Evolutionary conservation across 768 basidiomycete genomes (phyloP).

Genomic region (Pleurotus sapidus): DNA sequence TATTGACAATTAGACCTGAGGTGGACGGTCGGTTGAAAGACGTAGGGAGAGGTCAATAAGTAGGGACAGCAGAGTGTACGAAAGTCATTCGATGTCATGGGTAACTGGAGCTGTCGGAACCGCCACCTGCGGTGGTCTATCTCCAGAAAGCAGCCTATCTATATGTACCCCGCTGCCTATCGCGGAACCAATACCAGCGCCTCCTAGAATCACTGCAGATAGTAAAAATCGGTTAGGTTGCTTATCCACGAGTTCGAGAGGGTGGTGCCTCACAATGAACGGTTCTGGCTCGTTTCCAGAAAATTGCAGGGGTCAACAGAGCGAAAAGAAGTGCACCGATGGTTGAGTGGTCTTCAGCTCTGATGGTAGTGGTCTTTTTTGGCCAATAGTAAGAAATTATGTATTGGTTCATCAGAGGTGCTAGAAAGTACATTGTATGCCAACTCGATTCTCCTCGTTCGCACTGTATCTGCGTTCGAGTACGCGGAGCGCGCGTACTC

Average conservation of each 20-base stretch:
- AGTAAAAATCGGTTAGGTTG: not conserved
- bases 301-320: conserved; percentile 62
- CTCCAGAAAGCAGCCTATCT: conserved; percentile 49
- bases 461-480: conserved; percentile 46
- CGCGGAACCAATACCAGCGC: conserved; percentile 64
- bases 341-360: conserved; percentile 72
- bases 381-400: not conserved
- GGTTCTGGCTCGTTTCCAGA: conserved; percentile 66
- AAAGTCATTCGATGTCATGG: conserved; percentile 4
- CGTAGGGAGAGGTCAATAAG: conserved; percentile 30
- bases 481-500: conserved; percentile 60
- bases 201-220: conserved; percentile 62
- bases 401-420: not conserved
- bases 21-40: conserved; percentile 70
- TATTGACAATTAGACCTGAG: conserved; percentile 57
- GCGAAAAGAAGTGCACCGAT: conserved; percentile 67
- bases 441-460: conserved; percentile 44
- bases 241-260: not conserved
- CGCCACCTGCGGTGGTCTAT: conserved; percentile 40
- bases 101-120: conserved; percentile 21
- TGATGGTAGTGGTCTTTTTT: conserved; percentile 49
- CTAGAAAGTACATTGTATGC: conserved; percentile 53
- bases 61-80: not conserved
- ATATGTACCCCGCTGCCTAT: conserved; percentile 60
- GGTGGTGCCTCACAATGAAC: conserved; percentile 49